Conservation (phyloP, 1,284 basidiomycete species). For the Ganoderma multipileum region DNA sequence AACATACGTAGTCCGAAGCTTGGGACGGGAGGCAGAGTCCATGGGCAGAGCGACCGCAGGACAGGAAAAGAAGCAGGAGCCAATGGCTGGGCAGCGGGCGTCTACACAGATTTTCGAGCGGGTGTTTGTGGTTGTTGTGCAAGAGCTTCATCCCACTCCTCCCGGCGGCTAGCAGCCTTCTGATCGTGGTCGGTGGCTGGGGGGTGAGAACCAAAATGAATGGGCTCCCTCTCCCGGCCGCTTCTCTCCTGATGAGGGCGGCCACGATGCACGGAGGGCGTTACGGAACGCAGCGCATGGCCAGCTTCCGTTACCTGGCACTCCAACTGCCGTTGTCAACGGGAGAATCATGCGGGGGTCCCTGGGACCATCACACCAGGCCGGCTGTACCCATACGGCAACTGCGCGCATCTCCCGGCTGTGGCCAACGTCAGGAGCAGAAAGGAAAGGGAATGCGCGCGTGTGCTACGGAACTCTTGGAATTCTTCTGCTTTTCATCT, state of each 20-base stretch:
- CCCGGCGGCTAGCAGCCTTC: slow-evolving; percentile 30
- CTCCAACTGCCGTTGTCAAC: slow-evolving; percentile 15
- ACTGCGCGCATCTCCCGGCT: not conserved
- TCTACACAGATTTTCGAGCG: slow-evolving; percentile 29
- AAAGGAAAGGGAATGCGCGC: not conserved
- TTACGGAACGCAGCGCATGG: slow-evolving; percentile 19
- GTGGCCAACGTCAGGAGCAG: slow-evolving; percentile 6
- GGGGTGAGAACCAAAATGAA: slow-evolving; percentile 24
- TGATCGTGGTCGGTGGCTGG: slow-evolving; percentile 21
- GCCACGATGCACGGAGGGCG: slow-evolving; percentile 17
- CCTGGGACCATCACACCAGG: slow-evolving; percentile 4
- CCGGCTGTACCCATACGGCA: slow-evolving; percentile 11
- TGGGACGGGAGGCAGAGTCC: slow-evolving; percentile 43
- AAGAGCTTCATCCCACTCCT: slow-evolving; percentile 31
- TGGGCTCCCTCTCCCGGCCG: slow-evolving; percentile 13
- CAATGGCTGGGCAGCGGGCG: slow-evolving; percentile 15
- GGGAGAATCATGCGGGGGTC: slow-evolving; percentile 19
- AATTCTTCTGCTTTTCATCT: slow-evolving; percentile 1
- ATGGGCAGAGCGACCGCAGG: slow-evolving; percentile 28
- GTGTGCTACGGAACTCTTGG: not conserved
- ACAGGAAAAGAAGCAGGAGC: slow-evolving; percentile 9
- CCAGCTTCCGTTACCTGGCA: slow-evolving; percentile 13
- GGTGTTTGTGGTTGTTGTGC: slow-evolving; percentile 37
- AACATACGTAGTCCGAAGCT: slow-evolving; percentile 68
- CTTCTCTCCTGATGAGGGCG: slow-evolving; percentile 27